Evolutionary conservation across 345 rosid genomes (phyloP), one percentile per base, ranked within the genome.

Genomic region (Syzygium grande): DNA sequence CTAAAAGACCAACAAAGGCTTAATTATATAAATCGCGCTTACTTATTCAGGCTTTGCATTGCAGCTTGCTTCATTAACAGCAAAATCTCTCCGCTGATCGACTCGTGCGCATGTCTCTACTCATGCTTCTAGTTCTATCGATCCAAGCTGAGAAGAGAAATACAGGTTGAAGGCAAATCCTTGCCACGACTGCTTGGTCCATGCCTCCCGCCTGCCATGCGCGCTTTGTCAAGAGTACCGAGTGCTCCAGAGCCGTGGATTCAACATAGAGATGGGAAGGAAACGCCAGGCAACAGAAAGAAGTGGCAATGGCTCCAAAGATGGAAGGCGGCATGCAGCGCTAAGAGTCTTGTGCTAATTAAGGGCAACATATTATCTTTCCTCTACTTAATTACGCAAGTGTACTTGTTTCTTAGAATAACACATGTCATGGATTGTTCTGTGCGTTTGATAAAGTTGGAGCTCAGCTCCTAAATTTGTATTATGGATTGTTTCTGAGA

Each of bases 11-110:
- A 43, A 43, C 46, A 43, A 61, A 61, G 51, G 84, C 84, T 43
- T 34, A 17, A 79, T 79, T 14, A 79, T 0, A 19, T 79, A 79
- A 38, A 19, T 79, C 22, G 19, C 25, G 23, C n/a, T 11, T 83
- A 34, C 51, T 41, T 83, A 29, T 34, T 53, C 51, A 25, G 11
- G 27, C 52, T 52, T 43, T 51, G 25, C 3, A 23, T 84, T 89
- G 90, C 90, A 91, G 93, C 91, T 38, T 92, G 91, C 59, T 91
- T 87, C 16, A 89, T 88, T 29, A 88, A 86, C 53, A 88, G 92
- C 63, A 91, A 90, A 51, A 85, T 92, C 7, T 92, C 89, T 89
- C 46, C 86, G 2, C 25, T 92, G 23, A 55, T 91, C 12, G 53
- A 73, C 4, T 49, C 85, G 5, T 90, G 86, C 56, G 49, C 91